Evolutionary conservation across 1,284 basidiomycete species (phyloP), one percentile per base, ranked within the genome.

Genomic region (Coniferiporia weirii): DNA sequence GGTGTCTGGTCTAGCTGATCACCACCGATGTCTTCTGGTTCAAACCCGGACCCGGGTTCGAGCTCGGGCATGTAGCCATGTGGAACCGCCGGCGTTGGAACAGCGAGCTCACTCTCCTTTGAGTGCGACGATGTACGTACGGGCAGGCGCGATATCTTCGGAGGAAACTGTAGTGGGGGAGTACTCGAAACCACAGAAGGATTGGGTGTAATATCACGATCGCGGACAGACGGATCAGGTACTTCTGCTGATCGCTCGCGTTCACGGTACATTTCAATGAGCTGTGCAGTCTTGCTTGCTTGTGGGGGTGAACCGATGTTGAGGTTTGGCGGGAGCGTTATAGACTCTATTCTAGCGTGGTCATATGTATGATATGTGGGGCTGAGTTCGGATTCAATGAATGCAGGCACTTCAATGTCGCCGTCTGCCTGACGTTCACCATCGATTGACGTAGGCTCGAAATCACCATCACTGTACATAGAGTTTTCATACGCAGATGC

Each of bases 261-360:
- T 72, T 90, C 85, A 46, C 87, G 80, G 66, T 89, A 91, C 87
- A 91, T 87, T 70, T 90, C 87, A 65, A 91, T 91, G 52, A 91
- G 75, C 2, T 82, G 79, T 4, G 86, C 84, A 1, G 87, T 89
- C 73, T 83, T 87, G 71, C 84, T 84, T 43, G 71, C 65, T 4
- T 69, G 63, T 6, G 69, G 68, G n/a, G 67, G 48, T 46, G 66
- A 20, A 13, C 47, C 35, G 43, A 44, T 34, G 49, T 20, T 32
- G 10, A 46, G 51, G 38, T 40, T 53, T 13, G 49, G 56, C 35
- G 70, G 70, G 38, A 74, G 61, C 19, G 69, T 71, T 59, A 59
- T 65, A 1, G 69, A 68, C 53, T 73, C 72, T 6, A 64, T 66
- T 59, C 67, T 64, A 1, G 69, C 63, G 38, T 66, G 69, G 6